Percentiles rank a stretch among this genome's conserved stretches.
Evolutionary conservation across 352 stramenopile genomes (phyloP).

Genomic region (Globisporangium recalcitrans): DNA sequence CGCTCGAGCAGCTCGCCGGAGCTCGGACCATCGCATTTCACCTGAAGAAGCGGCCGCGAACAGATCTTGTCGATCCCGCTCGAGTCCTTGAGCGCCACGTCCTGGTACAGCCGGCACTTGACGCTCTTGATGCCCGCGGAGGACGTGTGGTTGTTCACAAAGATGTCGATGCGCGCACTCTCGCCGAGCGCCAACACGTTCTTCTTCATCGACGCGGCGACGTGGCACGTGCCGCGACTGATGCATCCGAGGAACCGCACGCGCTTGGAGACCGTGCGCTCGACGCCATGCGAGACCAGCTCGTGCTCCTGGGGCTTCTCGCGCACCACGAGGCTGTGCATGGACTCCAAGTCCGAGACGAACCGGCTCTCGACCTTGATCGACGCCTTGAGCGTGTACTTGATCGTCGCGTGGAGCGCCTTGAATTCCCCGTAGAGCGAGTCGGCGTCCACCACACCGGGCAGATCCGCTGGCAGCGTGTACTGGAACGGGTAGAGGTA

Average conservation of each 20-base stretch:
- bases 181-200: slow-evolving; percentile 57
- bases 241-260: slow-evolving; percentile 53
- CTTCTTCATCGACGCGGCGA: slow-evolving; percentile 59
- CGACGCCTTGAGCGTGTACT: slow-evolving; percentile 65
- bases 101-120: slow-evolving; percentile 52
- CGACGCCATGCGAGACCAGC: slow-evolving; percentile 26
- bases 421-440: slow-evolving; percentile 42
- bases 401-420: slow-evolving; percentile 63
- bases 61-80: slow-evolving; percentile 30
- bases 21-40: slow-evolving; percentile 45
- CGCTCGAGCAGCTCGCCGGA: slow-evolving; percentile 53
- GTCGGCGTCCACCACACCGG: slow-evolving; percentile 54
- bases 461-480: slow-evolving; percentile 42
- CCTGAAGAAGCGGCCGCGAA: slow-evolving; percentile 39
- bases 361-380: slow-evolving; percentile 68
- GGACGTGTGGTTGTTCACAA: slow-evolving; percentile 71
- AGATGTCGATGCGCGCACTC: slow-evolving; percentile 55
- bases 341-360: slow-evolving; percentile 62
- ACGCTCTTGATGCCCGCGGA: slow-evolving; percentile 41
- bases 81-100: slow-evolving; percentile 47
- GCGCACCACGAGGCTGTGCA: slow-evolving; percentile 43
- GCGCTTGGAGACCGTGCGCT: slow-evolving; percentile 60
- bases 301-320: slow-evolving; percentile 16
- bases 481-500: slow-evolving; percentile 73
- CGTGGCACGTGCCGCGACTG: slow-evolving; percentile 49